Evolutionary conservation across 805 yeast genomes (phyloP).

Genomic region (Saccharomycopsis fibuligera): DNA sequence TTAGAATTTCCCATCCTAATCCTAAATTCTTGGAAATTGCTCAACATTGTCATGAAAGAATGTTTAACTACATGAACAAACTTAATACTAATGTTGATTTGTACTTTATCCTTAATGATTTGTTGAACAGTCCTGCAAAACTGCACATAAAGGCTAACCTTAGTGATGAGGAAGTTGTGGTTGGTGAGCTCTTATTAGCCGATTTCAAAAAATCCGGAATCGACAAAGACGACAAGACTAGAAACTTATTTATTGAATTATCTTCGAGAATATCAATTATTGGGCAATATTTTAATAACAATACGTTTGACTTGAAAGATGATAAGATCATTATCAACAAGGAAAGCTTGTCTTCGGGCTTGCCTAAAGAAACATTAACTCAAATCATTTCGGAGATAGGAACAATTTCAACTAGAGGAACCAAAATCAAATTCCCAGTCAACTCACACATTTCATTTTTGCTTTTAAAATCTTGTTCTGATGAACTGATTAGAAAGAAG

Average conservation of each 20-base stretch:
- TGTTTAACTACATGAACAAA: constrained; percentile 92
- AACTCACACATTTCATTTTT: constrained; percentile 61
- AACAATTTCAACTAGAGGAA: constrained; percentile 26
- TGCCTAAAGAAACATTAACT: constrained; percentile 17
- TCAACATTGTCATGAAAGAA: constrained; percentile 75
- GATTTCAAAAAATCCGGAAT: constrained; percentile 92
- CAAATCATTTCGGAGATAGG: constrained; percentile 12
- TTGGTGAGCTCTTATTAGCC: constrained; percentile 69
- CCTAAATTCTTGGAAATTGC: constrained; percentile 68
- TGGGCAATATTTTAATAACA: constrained; percentile 70
- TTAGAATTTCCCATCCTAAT: constrained; percentile 83
- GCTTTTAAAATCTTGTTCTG: constrained; percentile 52
- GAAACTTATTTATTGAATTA: constrained; percentile 65
- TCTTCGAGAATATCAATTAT: constrained; percentile 75
- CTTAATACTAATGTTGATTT: constrained; percentile 78
- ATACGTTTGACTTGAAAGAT: constrained; percentile 31
- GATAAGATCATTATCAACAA: constrained; percentile 27
- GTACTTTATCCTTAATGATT: constrained; percentile 51
- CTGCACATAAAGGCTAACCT: constrained; percentile 31
- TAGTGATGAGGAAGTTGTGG: constrained; percentile 71
- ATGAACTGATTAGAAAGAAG: constrained; percentile 50
- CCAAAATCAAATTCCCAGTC: constrained; percentile 46
- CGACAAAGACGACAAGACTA: constrained; percentile 58
- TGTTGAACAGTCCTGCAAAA: constrained; percentile 39
- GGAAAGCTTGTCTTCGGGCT: constrained; percentile 26